These are phyloP conservation scores for Bjerkandera adusta DNA, from an alignment of 1,284 basidiomycete genomes.

Conservation along the genomic window DNA sequence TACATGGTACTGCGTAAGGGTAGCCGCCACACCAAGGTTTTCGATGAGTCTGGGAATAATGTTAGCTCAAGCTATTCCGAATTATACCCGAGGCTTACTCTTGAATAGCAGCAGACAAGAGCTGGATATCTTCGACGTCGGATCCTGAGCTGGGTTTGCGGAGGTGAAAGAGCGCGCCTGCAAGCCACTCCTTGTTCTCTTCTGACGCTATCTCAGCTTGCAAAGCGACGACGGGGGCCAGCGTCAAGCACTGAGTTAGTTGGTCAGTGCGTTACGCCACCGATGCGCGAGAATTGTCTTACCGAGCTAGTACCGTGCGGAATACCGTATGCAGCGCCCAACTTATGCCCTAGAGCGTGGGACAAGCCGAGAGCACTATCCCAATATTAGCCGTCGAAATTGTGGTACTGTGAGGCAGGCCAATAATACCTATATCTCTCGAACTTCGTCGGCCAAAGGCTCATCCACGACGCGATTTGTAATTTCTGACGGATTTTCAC, in stretches of 20 bases:
- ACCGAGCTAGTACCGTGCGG: conserved; percentile 83
- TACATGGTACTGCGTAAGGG: conserved; percentile 57
- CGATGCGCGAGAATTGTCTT: conserved; percentile 22
- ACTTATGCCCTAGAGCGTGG: conserved; percentile 71
- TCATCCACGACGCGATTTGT: conserved; percentile 79
- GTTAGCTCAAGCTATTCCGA: conserved; percentile 4
- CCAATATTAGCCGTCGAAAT: conserved; percentile 2
- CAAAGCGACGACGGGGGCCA: conserved; percentile 60
- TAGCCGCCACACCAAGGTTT: conserved; percentile 54
- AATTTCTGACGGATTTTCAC: conserved; percentile 65
- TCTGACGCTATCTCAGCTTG: conserved; percentile 53
- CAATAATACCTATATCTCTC: conserved; percentile 49
- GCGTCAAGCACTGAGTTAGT: conserved; percentile 63
- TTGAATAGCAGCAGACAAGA: conserved; percentile 52
- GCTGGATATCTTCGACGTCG: conserved; percentile 53
- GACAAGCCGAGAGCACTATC: conserved; percentile 67
- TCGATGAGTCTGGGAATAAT: conserved; percentile 46
- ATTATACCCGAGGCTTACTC: conserved; percentile 40
- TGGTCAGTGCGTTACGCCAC: too few species aligned
- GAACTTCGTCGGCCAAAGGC: conserved; percentile 63
- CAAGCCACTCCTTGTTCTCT: conserved; percentile 58
- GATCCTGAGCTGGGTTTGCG: conserved; percentile 57
- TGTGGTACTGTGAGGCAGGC: too few species aligned
- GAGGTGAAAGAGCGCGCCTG: conserved; percentile 54
- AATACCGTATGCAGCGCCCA: conserved; percentile 76